Evolutionary conservation across 179 eudicot species (phyloP).

Genomic region (Spergularia azorica): DNA sequence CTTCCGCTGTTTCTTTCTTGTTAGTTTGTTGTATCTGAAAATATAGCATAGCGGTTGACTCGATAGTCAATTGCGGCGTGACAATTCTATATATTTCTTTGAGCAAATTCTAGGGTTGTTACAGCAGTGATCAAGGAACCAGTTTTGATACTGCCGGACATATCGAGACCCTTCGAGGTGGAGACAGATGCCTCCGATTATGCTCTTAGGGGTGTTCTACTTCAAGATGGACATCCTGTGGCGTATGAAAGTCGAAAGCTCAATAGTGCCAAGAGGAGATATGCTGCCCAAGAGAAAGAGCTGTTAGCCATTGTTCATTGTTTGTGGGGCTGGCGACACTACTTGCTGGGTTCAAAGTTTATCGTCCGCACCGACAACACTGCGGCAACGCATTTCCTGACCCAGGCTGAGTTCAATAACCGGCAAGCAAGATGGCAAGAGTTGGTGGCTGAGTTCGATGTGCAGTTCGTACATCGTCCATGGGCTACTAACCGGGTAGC

Average conservation of each 20-base stretch:
- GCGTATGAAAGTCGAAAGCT: neutral
- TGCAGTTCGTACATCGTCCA: neutral
- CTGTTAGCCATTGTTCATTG: neutral
- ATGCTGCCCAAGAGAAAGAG: neutral
- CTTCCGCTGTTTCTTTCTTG: too few species aligned
- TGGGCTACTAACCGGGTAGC: neutral
- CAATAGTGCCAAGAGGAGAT: neutral
- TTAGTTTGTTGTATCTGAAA: too few species aligned
- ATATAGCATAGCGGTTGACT: too few species aligned
- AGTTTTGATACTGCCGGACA: neutral
- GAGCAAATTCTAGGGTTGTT: too few species aligned
- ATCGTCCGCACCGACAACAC: neutral
- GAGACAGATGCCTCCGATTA: neutral
- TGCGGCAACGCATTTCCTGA: neutral
- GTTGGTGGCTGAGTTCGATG: neutral
- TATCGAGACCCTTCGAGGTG: neutral
- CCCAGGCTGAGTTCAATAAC: neutral
- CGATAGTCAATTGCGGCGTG: too few species aligned
- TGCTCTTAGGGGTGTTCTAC: slow-evolving; percentile 2
- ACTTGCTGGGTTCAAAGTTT: neutral
- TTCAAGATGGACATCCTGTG: neutral
- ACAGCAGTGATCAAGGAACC: neutral
- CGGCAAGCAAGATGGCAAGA: slow-evolving; percentile 10
- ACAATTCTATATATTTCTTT: too few species aligned
- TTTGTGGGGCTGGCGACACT: neutral